These are phyloP conservation scores for Phytophthora sansomeana DNA, from an alignment of 352 stramenopile genomes.

Conservation along the genomic window DNA sequence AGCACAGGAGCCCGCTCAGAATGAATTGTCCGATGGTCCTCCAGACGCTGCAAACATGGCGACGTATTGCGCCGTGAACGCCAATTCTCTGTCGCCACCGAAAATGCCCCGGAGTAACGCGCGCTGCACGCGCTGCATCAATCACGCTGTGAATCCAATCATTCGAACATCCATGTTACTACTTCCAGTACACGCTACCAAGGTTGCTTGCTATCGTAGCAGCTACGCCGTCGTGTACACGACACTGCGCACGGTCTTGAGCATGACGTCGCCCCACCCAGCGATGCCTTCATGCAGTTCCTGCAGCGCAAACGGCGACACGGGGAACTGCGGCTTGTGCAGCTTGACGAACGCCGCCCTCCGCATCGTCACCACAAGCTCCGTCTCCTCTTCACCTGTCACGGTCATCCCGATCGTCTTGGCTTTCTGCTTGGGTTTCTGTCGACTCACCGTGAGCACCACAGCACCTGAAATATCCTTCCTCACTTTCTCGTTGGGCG, in stretches of 20 bases:
- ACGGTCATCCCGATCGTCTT: too few relatives aligned
- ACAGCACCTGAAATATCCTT: constrained; percentile 44
- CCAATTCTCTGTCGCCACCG: too few relatives aligned
- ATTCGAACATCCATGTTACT: not conserved
- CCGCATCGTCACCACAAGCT: constrained; percentile 43
- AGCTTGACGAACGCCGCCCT: constrained; percentile 38
- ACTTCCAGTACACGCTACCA: too few relatives aligned
- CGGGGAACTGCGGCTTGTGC: constrained; percentile 27
- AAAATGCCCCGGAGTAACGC: too few relatives aligned
- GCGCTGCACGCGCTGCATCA: too few relatives aligned
- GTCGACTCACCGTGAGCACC: constrained; percentile 23
- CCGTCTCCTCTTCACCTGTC: constrained; percentile 22
- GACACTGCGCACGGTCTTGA: constrained; percentile 41
- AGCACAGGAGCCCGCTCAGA: not conserved
- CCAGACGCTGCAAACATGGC: not conserved
- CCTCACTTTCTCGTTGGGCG: constrained; percentile 32
- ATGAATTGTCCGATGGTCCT: not conserved
- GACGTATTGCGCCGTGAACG: too few relatives aligned
- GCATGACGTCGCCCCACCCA: constrained; percentile 45
- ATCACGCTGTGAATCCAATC: too few relatives aligned
- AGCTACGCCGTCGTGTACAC: constrained; percentile 35
- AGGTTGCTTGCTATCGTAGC: not conserved
- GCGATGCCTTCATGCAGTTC: constrained; percentile 40
- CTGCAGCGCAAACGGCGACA: constrained; percentile 33
- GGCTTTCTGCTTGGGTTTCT: constrained; percentile 20